Evolutionary conservation across 23 red algal species (phyloP).

Genomic region (Cyanidioschyzon merolae): DNA sequence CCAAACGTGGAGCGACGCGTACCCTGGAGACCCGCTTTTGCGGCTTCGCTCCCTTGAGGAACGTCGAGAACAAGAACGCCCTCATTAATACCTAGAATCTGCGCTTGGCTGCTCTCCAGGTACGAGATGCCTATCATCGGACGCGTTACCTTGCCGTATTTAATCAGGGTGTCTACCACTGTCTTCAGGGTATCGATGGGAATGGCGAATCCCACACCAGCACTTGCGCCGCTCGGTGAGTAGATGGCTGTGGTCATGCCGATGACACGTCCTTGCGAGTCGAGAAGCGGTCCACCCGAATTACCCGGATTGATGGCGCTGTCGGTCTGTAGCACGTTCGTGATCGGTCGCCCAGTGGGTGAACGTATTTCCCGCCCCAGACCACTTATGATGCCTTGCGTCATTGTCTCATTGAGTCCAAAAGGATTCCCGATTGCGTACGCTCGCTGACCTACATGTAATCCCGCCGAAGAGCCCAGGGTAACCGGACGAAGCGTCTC

Average conservation of each 20-base stretch:
- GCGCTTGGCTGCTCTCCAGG: slow-evolving; percentile 78
- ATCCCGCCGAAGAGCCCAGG: slow-evolving; percentile 34
- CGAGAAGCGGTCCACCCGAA: slow-evolving; percentile 79
- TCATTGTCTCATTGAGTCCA: slow-evolving; percentile 91
- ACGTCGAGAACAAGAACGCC: slow-evolving; percentile 89
- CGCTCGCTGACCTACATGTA: slow-evolving; percentile 75
- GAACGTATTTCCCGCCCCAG: slow-evolving; percentile 88
- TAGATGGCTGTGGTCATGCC: slow-evolving; percentile 98
- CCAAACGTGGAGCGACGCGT: slow-evolving; percentile 62
- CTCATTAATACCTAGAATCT: slow-evolving; percentile 61
- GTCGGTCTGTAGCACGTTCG: slow-evolving; percentile 94
- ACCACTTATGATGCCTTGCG: slow-evolving; percentile 76
- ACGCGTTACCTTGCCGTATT: slow-evolving; percentile 73
- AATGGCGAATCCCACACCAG: slow-evolving; percentile 95
- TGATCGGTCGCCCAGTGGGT: slow-evolving; percentile 81
- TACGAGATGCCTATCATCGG: slow-evolving; percentile 96
- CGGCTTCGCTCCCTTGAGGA: slow-evolving; percentile 42
- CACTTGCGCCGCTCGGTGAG: slow-evolving; percentile 57
- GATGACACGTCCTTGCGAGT: slow-evolving; percentile 67
- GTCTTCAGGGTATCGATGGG: slow-evolving; percentile 83
- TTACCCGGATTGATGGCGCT: slow-evolving; percentile 94
- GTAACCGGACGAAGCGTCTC: slow-evolving; percentile 49
- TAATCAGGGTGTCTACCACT: slow-evolving; percentile 76
- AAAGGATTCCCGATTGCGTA: slow-evolving; percentile 99
- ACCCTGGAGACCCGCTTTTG: slow-evolving; percentile 69